Evolutionary conservation across 2,329 filamentous ascomycete species (phyloP).

Genomic region (Curvularia verruculosa): DNA sequence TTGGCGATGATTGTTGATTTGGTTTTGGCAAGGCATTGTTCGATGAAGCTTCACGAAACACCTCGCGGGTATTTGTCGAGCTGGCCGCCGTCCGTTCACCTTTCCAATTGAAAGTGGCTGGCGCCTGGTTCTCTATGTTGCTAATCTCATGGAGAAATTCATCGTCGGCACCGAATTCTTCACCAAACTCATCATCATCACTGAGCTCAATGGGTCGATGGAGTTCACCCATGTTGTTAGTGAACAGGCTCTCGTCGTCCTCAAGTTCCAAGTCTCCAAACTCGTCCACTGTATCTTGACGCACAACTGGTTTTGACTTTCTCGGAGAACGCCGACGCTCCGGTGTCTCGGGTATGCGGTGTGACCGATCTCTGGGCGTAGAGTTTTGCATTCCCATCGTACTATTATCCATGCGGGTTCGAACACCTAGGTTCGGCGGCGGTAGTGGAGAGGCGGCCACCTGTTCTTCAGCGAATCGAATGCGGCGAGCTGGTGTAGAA

Average conservation of each 20-base stretch:
- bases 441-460: constrained; percentile 23
- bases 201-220: constrained; percentile 16
- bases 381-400: constrained; percentile 1
- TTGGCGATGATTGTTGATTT: constrained; percentile 31
- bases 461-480: constrained; percentile 34
- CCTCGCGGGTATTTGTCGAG: constrained; percentile 24
- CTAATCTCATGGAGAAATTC: constrained; percentile 51
- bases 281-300: constrained; percentile 24
- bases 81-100: constrained; percentile 27
- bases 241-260: constrained; percentile 22
- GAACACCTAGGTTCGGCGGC: constrained; percentile 12
- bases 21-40: constrained; percentile 28
- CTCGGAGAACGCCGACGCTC: constrained; percentile 21
- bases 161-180: constrained; percentile 40
- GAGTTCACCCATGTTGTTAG: constrained; percentile 21
- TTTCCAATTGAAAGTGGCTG: constrained; percentile 37
- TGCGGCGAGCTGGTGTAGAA: constrained; percentile 36
- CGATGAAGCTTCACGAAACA: constrained; percentile 43
- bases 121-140: constrained; percentile 50
- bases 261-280: constrained; percentile 38
- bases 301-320: constrained; percentile 9
- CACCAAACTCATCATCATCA: constrained; percentile 28
- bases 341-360: constrained; percentile 36
- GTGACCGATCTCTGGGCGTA: constrained; percentile 19
- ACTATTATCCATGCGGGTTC: neutral